These are phyloP conservation scores for Alternaria incomplexa DNA, from an alignment of 2,329 filamentous ascomycete species.

Conservation along the genomic window DNA sequence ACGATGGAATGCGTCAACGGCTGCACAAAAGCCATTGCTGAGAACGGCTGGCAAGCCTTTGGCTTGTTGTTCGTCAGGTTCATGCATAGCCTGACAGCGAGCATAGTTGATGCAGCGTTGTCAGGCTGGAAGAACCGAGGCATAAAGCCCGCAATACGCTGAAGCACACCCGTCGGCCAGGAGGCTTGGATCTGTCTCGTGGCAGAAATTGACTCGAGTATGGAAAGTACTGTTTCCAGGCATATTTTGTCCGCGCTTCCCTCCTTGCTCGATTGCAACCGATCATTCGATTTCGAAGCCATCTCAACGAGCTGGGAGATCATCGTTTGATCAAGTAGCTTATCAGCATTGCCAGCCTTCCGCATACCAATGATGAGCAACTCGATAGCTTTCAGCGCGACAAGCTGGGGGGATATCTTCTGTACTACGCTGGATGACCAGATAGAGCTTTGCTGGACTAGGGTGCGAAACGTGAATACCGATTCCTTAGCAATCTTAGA, in stretches of 20 bases:
- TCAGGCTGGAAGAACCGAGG: conserved; percentile 34
- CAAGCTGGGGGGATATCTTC: conserved; percentile 65
- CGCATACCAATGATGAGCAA: conserved; percentile 61
- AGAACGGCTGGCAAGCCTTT: conserved; percentile 71
- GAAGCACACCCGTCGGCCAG: conserved; percentile 56
- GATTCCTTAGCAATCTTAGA: conserved; percentile 68
- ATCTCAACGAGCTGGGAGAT: conserved; percentile 54
- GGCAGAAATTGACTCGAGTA: conserved; percentile 59
- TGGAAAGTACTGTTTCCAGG: conserved; percentile 55
- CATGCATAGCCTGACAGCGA: conserved; percentile 74
- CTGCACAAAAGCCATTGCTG: conserved; percentile 59
- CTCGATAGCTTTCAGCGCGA: conserved; percentile 70
- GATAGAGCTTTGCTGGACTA: conserved; percentile 60
- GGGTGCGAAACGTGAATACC: conserved; percentile 61
- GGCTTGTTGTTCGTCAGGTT: conserved; percentile 86
- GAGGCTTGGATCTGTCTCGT: conserved; percentile 48
- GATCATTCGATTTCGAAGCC: conserved; percentile 30
- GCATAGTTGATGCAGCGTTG: conserved; percentile 35
- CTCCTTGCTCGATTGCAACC: conserved; percentile 19
- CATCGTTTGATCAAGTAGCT: conserved; percentile 52
- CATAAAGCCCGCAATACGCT: conserved; percentile 58
- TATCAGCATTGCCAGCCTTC: conserved; percentile 55
- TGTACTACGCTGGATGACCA: conserved; percentile 64
- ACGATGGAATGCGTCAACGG: conserved; percentile 42
- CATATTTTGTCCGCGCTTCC: conserved; percentile 25